A percentile compares a stretch with the other conserved stretches of the same genome.
Evolutionary conservation across 306 rosid genomes (phyloP).

Genomic region (Cicer yamashitae): DNA sequence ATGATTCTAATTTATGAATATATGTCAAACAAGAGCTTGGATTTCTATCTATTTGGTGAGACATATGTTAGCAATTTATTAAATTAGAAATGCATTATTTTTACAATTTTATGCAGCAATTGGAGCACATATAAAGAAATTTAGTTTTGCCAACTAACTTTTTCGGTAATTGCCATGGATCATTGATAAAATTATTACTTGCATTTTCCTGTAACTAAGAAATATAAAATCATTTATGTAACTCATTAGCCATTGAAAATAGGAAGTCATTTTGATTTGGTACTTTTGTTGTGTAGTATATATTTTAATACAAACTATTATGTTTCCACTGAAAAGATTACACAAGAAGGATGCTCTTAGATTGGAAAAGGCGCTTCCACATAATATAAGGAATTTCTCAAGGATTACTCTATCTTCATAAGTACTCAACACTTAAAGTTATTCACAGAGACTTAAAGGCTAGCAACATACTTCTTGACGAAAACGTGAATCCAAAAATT

Average conservation of each 20-base stretch:
- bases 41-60: constrained; percentile 23
- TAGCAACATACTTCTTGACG: constrained; percentile 7
- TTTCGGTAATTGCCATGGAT: background rate
- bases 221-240: no score
- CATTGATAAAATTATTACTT: background rate
- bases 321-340: background rate
- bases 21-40: constrained; percentile 2
- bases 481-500: constrained; percentile 39
- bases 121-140: background rate
- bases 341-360: background rate
- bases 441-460: background rate
- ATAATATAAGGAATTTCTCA: constrained; percentile 20
- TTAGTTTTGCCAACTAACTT: no score
- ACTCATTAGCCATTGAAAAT: background rate
- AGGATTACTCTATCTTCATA: constrained; percentile 24
- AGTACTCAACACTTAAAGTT: background rate
- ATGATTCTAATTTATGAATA: background rate
- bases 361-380: background rate
- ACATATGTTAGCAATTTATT: background rate
- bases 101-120: background rate
- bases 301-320: background rate
- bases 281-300: background rate
- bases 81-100: background rate
- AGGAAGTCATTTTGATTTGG: background rate
- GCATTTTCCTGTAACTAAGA: no score